phyloP scores from a whole-genome alignment of 2,329 filamentous ascomycete species.

The Davidsoniella virescens region DNA sequence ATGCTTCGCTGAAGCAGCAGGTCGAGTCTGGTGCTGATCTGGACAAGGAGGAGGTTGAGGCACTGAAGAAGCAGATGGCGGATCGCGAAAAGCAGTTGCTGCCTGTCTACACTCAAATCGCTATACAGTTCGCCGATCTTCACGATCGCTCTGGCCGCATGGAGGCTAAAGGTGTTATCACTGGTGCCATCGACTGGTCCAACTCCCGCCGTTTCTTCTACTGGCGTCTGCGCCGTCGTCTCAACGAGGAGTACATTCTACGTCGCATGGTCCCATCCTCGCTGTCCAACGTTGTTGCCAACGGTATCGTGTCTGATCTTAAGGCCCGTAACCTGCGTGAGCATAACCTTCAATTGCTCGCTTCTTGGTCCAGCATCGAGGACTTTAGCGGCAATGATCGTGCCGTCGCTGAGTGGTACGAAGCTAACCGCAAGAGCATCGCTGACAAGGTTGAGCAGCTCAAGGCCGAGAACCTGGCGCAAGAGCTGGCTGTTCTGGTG shows the following conservation, averaged over 20 bases:
- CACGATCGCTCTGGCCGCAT: slow-evolving; percentile 95
- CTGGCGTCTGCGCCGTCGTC: slow-evolving; percentile 91
- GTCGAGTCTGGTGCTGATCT: slow-evolving; percentile 47
- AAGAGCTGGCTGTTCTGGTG: slow-evolving; percentile 30
- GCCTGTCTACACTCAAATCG: slow-evolving; percentile 87
- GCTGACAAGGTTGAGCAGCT: slow-evolving; percentile 71
- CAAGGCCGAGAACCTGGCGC: slow-evolving; percentile 51
- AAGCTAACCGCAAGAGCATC: slow-evolving; percentile 76
- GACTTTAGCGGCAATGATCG: slow-evolving; percentile 67
- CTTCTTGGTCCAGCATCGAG: slow-evolving; percentile 65
- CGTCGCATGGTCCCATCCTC: slow-evolving; percentile 55
- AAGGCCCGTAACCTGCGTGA: slow-evolving; percentile 40
- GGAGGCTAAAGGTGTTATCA: slow-evolving; percentile 93
- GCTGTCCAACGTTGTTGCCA: slow-evolving; percentile 20
- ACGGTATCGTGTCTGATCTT: slow-evolving; percentile 21
- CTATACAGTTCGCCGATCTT: slow-evolving; percentile 91
- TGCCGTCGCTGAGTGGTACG: slow-evolving; percentile 85
- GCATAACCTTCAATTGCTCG: slow-evolving; percentile 56
- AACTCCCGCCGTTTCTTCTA: slow-evolving; percentile 96
- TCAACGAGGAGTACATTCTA: slow-evolving; percentile 95
- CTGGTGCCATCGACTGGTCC: slow-evolving; percentile 67
- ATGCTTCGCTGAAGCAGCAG: slow-evolving; percentile 69
- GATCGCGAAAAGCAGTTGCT: slow-evolving; percentile 75
- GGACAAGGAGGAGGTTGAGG: slow-evolving; percentile 55
- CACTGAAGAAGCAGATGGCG: slow-evolving; percentile 70